Evolutionary conservation across 2,329 filamentous ascomycete species (phyloP), one percentile per base, ranked within the genome.

Genomic region (Neurospora sp.): DNA sequence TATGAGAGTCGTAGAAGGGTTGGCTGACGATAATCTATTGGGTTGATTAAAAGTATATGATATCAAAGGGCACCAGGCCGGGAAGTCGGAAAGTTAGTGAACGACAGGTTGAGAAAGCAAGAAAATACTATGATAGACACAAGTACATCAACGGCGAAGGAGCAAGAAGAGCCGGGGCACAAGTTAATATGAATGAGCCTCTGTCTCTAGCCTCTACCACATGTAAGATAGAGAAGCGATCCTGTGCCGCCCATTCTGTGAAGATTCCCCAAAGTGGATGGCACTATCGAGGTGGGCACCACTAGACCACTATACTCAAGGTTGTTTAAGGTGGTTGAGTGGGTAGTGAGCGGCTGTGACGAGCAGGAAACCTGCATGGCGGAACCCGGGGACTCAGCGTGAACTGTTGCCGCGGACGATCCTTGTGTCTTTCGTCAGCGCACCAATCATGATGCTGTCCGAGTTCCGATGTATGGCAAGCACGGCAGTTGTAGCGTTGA

Each of bases 181-280:
- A 17, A 36, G 52, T 36, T 33, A 10, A 62, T 62, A 33, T 52
- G 11, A 52, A 33, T 33, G 52, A 62, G 52, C 52, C 23, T 62
- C 52, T 33, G 28, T 33, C 52, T 36, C 52, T 33, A n/a, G 23
- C 8, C 23, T 36, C 52, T 62, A 36, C 52, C 28, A 62, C 52
- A 36, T 62, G 23, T 33, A 15, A 36, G 15, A 62, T 3, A 58
- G 15, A 33, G 46, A 28, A 66, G 17, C 66, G 70, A 70, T 73
- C 72, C 70, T 67, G 72, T 73, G 72, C 72, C 72, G 72, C 71
- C 71, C 68, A 67, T 69, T 17, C 39, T 17, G 19, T 43, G 43
- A 38, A 23, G 58, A 67, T 72, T 68, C 66, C 68, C 69, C 69
- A 70, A 71, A 43, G 62, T 62, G 68, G 67, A 43, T 68, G 66